Evolutionary conservation across 192 early-diverging fungal genomes (phyloP), one percentile per base, ranked within the genome.

Genomic region (Allomyces javanicus): DNA sequence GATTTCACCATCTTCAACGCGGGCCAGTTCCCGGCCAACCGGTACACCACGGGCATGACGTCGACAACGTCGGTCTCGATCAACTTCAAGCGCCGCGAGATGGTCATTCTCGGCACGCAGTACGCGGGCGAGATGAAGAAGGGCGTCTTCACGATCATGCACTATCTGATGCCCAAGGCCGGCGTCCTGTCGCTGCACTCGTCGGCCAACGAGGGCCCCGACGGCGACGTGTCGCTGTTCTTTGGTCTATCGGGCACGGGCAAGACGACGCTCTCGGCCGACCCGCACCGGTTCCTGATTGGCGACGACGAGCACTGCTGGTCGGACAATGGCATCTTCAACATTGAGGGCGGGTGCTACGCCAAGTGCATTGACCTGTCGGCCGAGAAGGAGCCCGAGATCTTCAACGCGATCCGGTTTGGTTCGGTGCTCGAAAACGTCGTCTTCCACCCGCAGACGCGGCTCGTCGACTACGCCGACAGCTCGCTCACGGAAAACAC

Each of bases 81-180:
- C 75, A 91, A 89, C 86, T 97, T 97, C 67, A 85, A 87, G 73
- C 86, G 89, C 75, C 73, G 74, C 26, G 91, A 98, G 77, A 98
- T 98, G 95, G 89, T 98, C 44, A 98, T 98, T 63, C 81, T 98
- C 45, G 95, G 95, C 62, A 93, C 93, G 67, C 89, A 96, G 76
- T 98, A 98, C 71, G 95, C 95, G 66, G 95, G 95, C 66, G 95
- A 98, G 79, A 98, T 98, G 95, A 98, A 98, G 81, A 98, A 98
- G 87, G 95, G 94, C 73, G 78, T 91, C 66, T 93, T 96, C 79
- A 96, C 93, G 25, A 91, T 98, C 63, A 96, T 98, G 95, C 93
- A 98, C 77, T 96, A 97, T 83, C 76, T 90, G 69, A 96, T 96
- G 93, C 95, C 95, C 72, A 94, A 92, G 85, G 78, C 79, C 25